Conservation (phyloP, 192 early-diverging fungal species). For the Coemansia erecta region DNA sequence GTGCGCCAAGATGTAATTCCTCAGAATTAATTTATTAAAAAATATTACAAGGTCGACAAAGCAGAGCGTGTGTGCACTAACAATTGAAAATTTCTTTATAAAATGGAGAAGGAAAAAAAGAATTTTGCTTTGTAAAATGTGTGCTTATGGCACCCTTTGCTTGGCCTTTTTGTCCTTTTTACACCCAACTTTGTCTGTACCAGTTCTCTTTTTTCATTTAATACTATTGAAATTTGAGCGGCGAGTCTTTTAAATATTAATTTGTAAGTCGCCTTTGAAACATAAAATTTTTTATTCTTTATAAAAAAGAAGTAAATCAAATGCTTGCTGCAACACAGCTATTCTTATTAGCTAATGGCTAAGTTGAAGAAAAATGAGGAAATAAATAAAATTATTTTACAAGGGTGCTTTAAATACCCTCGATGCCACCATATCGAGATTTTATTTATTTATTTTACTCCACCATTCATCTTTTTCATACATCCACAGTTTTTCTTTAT, state of each 20-base stretch:
- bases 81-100: too few relatives aligned
- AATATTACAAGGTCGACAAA: too few relatives aligned
- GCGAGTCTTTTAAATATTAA: background rate
- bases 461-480: background rate
- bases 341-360: too few relatives aligned
- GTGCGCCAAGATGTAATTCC: too few relatives aligned
- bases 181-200: background rate
- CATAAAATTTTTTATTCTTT: background rate
- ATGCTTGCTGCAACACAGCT: background rate
- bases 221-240: too few relatives aligned
- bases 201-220: background rate
- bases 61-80: too few relatives aligned
- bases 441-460: background rate
- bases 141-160: too few relatives aligned
- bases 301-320: background rate
- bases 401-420: background rate
- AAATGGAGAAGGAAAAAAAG: too few relatives aligned
- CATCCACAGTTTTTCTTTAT: background rate
- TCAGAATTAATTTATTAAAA: too few relatives aligned
- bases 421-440: background rate
- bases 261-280: background rate
- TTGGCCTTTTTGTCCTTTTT: too few relatives aligned
- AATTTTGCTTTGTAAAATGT: too few relatives aligned
- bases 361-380: background rate
- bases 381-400: background rate